Evolutionary conservation across 768 basidiomycete genomes (phyloP).

Genomic region (Pluteus cervinus): DNA sequence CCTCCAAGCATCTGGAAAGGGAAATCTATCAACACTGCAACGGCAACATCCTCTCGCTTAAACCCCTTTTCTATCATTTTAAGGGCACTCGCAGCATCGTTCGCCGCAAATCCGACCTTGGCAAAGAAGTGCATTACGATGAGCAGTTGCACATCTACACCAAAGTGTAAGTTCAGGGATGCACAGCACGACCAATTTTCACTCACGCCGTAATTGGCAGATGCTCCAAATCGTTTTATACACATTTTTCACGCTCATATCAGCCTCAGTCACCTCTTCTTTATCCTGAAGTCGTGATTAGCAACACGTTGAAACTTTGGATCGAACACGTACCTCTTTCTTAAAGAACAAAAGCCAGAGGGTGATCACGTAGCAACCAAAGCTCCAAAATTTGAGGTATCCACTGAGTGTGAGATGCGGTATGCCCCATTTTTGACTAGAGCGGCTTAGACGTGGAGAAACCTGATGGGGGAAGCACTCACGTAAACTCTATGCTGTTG

Average conservation of each 20-base stretch:
- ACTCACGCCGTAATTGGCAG: constrained; percentile 82
- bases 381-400: constrained; percentile 84
- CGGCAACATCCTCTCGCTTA: constrained; percentile 91
- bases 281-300: constrained; percentile 50
- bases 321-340: constrained; percentile 60
- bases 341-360: constrained; percentile 84
- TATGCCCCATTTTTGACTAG: constrained; percentile 70
- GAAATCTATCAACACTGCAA: constrained; percentile 93
- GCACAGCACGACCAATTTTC: not conserved
- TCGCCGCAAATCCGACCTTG: constrained; percentile 92
- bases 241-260: constrained; percentile 86
- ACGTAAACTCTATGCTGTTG: constrained; percentile 92
- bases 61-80: constrained; percentile 98
- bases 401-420: constrained; percentile 65
- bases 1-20: constrained; percentile 96
- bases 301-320: not conserved
- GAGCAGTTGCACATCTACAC: constrained; percentile 82
- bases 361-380: constrained; percentile 80
- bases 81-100: constrained; percentile 84
- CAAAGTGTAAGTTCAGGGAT: constrained; percentile 3
- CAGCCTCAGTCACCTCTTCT: constrained; percentile 63
- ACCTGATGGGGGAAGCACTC: constrained; percentile 16
- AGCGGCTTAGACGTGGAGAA: too few species aligned
- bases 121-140: constrained; percentile 83
- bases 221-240: constrained; percentile 96